Evolutionary conservation across 768 basidiomycete genomes (phyloP).

Genomic region (Boletellus ananiceps): DNA sequence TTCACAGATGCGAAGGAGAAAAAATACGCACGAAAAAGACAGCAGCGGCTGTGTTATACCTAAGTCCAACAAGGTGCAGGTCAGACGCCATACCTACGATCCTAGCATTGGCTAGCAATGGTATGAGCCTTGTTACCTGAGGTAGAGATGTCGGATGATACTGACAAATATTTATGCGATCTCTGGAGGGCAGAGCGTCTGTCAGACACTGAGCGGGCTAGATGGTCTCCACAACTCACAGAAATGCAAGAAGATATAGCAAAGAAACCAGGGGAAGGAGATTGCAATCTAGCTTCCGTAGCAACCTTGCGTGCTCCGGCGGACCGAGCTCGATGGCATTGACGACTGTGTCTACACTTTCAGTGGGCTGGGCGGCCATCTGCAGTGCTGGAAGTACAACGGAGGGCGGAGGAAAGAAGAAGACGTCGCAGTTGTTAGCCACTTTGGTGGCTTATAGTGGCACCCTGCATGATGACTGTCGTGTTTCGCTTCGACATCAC

Average conservation of each 20-base stretch:
- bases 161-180: not conserved
- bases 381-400: not conserved
- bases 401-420: not conserved
- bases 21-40: not conserved
- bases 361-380: not conserved
- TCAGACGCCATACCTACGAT: not conserved
- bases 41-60: conserved; percentile 1
- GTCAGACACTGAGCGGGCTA: not conserved
- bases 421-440: too few species aligned
- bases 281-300: not conserved
- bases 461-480: not conserved
- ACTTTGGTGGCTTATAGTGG: not conserved
- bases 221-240: not conserved
- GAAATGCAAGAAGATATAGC: not conserved
- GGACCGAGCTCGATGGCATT: not conserved
- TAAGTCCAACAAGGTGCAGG: not conserved
- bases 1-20: not conserved
- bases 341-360: not conserved
- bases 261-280: not conserved
- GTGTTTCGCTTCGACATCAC: not conserved
- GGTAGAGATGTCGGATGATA: not conserved
- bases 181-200: not conserved
- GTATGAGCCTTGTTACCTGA: not conserved
- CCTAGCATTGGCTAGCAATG: not conserved
- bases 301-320: not conserved